Percentiles rank a stretch among this genome's conserved stretches.
These are phyloP conservation scores for Meyerozyma guilliermondii DNA, from an alignment of 1,139 yeast genomes.

Conservation along the genomic window DNA sequence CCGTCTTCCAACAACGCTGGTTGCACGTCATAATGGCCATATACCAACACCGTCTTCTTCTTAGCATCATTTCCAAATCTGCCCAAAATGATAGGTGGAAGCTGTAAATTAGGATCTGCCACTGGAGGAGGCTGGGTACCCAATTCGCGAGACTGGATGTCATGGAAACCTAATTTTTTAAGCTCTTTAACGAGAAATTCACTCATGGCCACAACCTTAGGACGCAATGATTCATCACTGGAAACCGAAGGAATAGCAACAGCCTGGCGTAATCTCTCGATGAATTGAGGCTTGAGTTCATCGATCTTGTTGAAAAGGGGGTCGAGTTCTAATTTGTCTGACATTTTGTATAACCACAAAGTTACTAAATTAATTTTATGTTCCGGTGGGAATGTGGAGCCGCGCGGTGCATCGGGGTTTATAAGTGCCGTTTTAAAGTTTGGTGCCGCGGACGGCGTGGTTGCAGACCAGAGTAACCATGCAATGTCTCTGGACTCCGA, in stretches of 20 bases:
- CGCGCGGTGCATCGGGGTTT: background rate
- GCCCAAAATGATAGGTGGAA: conserved; percentile 92
- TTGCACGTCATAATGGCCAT: conserved; percentile 98
- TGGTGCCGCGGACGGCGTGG: background rate
- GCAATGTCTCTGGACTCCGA: conserved; percentile 2
- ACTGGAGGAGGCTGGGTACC: conserved; percentile 91
- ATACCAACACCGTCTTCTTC: conserved; percentile 83
- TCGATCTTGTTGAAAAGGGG: conserved; percentile 58
- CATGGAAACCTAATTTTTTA: conserved; percentile 66
- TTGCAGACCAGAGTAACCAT: background rate
- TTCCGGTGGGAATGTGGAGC: background rate
- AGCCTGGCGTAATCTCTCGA: conserved; percentile 67
- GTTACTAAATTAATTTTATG: too few species aligned
- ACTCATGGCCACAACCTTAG: conserved; percentile 83
- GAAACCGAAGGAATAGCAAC: conserved; percentile 95
- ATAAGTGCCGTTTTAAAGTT: background rate
- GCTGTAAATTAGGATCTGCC: conserved; percentile 52
- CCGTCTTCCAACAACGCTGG: conserved; percentile 93
- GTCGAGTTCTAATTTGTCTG: conserved; percentile 39
- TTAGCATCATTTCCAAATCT: conserved; percentile 75
- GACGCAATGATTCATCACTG: conserved; percentile 81
- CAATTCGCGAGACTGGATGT: conserved; percentile 73
- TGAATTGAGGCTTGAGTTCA: conserved; percentile 64
- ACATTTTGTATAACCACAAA: conserved; percentile 8
- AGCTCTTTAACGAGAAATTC: conserved; percentile 71